phyloP scores from a whole-genome alignment of 208 protist species.

The Naegleria lovaniensis region DNA sequence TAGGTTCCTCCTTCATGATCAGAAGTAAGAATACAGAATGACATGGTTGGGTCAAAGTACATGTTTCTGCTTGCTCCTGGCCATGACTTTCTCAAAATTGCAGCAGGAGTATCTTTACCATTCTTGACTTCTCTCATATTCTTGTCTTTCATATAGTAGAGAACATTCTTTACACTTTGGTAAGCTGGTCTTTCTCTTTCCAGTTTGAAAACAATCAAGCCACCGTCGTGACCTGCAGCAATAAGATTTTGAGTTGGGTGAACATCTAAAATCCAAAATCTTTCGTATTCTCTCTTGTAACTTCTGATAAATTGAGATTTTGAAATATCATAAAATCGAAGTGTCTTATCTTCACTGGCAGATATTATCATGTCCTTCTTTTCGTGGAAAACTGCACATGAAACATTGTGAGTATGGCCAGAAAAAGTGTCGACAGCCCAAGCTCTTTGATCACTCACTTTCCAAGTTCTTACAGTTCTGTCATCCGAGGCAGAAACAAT shows the following conservation, averaged over 20 bases:
- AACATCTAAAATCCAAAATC: conserved; percentile 95
- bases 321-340: conserved; percentile 82
- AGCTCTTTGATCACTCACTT: conserved; percentile 70
- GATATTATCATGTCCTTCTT: conserved; percentile 88
- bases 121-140: conserved; percentile 1
- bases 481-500: conserved; percentile 96
- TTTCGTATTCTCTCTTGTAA: conserved; percentile 86
- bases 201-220: conserved; percentile 96
- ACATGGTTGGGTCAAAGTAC: background rate
- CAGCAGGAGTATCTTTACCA: background rate
- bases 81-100: background rate
- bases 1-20: background rate
- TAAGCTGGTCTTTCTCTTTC: conserved; percentile 85
- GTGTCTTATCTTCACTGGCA: conserved; percentile 87
- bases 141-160: conserved; percentile 54
- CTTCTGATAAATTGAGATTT: conserved; percentile 65
- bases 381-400: conserved; percentile 87
- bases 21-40: background rate
- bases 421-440: conserved; percentile 85
- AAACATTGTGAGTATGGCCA: conserved; percentile 96
- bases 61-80: background rate
- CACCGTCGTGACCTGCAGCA: conserved; percentile 91
- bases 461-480: conserved; percentile 90
- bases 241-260: conserved; percentile 87
- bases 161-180: conserved; percentile 41